Evolutionary conservation across 352 stramenopile species (phyloP).

Genomic region (Pythium vanterpoolii): DNA sequence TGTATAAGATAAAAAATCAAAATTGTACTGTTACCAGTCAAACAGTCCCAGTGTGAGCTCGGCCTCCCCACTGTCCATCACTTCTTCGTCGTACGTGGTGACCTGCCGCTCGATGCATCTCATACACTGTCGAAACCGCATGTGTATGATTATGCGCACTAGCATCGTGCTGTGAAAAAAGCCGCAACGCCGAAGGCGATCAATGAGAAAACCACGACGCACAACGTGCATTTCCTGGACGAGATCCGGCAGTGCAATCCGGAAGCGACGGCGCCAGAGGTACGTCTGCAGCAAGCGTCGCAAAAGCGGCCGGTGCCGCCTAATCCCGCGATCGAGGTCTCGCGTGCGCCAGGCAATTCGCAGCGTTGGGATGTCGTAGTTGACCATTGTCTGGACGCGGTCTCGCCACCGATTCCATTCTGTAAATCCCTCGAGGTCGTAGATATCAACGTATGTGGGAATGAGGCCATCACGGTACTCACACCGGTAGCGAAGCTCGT

Average conservation of each 20-base stretch:
- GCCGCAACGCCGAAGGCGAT: neutral
- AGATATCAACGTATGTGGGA: constrained; percentile 24
- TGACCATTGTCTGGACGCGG: neutral
- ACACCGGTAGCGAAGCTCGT: constrained; percentile 11
- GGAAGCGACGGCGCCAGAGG: constrained; percentile 12
- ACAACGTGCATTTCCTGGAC: neutral
- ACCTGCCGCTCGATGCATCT: neutral
- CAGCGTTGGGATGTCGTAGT: neutral
- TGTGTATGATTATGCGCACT: neutral
- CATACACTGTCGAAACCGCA: neutral
- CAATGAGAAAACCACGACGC: neutral
- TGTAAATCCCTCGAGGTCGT: constrained; percentile 24
- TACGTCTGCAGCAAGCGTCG: neutral
- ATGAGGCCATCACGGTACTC: constrained; percentile 15
- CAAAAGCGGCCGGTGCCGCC: neutral
- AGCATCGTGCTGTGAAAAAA: neutral
- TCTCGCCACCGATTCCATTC: constrained; percentile 17
- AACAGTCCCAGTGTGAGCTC: neutral
- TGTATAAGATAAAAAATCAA: too few relatives aligned
- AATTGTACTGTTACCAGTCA: too few relatives aligned
- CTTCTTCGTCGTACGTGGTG: neutral
- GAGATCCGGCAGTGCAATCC: neutral
- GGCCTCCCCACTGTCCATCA: neutral
- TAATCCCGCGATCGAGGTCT: neutral
- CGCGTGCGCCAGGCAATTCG: neutral